Evolutionary conservation across 2,329 filamentous ascomycete genomes (phyloP), one percentile per base, ranked within the genome.

Genomic region (Fusarium sp.): DNA sequence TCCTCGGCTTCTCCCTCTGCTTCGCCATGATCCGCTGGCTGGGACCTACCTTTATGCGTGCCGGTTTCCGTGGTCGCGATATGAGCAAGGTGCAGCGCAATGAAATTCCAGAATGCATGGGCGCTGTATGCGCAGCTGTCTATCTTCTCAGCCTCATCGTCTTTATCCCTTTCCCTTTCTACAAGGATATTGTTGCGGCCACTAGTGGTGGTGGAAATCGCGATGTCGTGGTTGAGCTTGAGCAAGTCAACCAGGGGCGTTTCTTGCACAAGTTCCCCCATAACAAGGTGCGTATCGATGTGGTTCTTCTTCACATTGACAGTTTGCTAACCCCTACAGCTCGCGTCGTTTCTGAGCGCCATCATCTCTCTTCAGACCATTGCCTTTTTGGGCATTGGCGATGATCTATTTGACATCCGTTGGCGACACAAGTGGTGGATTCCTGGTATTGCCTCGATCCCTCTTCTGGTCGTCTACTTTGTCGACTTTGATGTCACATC

Each of bases 391-490:
- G 96, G 96, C 58, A 91, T 99, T 65, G 93, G 94, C 72, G 96
- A 99, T 81, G 96, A 99, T 82, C 88, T 98, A 54, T 97, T 99
- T 81, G 96, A 99, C 81, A 97, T 99, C 77, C 90, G 96, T 78
- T 99, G 96, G 96, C 92, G 96, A 57, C 95, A 99, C 87, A 99
- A 99, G 84, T 94, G 98, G 82, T 92, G 98, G 84, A 98, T 99
- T 75, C 96, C 96, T 8, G 96, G 94, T 63, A 92, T 99, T 75
- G 95, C 95, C 61, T 92, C 94, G 49, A 93, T 98, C 65, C 96
- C 96, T 18, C 91, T 98, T 81, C 90, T 99, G 14, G 93, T 97
- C 69, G 92, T 99, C 75, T 99, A 99, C 86, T 97, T 97, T 83
- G 94, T 98, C 80, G 95, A 98, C 82, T 99, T 98, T 80, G 95